Percentiles rank a stretch among this genome's conserved stretches.
Conservation (phyloP, 768 basidiomycete genomes). For the Termitomyces sp. region DNA sequence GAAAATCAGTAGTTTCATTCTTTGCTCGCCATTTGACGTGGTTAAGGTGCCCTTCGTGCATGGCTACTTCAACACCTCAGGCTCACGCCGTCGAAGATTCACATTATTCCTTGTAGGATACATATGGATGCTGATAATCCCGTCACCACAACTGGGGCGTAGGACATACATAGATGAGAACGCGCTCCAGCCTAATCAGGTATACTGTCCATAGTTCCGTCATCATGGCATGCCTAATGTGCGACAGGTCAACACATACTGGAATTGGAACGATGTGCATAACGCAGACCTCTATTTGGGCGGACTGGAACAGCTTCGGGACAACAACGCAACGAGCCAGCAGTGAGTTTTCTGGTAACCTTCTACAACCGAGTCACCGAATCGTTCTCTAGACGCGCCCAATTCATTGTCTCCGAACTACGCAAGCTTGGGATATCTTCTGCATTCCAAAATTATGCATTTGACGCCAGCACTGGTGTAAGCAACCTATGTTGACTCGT, state of each 20-base stretch:
- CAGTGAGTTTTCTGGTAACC: constrained; percentile 51
- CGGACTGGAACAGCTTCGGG: constrained; percentile 59
- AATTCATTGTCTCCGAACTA: constrained; percentile 61
- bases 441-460: constrained; percentile 66
- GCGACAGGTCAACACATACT: constrained; percentile 82
- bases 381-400: constrained; percentile 51
- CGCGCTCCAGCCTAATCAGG: constrained; percentile 90
- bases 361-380: constrained; percentile 2
- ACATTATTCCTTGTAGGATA: constrained; percentile 63
- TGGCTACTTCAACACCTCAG: background rate
- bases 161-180: constrained; percentile 91
- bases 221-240: background rate
- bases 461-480: constrained; percentile 50
- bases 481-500: constrained; percentile 19
- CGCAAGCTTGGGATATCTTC: constrained; percentile 69
- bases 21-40: constrained; percentile 31
- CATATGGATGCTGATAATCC: constrained; percentile 81
- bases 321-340: constrained; percentile 59
- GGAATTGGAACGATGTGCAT: constrained; percentile 90
- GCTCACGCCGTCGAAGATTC: constrained; percentile 34
- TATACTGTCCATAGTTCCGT: constrained; percentile 25
- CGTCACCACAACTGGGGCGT: constrained; percentile 58
- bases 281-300: constrained; percentile 78
- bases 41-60: constrained; percentile 30
- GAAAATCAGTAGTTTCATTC: constrained; percentile 30